Conservation (phyloP, 75 land plant genomes). For the Pinus tabuliformis region DNA sequence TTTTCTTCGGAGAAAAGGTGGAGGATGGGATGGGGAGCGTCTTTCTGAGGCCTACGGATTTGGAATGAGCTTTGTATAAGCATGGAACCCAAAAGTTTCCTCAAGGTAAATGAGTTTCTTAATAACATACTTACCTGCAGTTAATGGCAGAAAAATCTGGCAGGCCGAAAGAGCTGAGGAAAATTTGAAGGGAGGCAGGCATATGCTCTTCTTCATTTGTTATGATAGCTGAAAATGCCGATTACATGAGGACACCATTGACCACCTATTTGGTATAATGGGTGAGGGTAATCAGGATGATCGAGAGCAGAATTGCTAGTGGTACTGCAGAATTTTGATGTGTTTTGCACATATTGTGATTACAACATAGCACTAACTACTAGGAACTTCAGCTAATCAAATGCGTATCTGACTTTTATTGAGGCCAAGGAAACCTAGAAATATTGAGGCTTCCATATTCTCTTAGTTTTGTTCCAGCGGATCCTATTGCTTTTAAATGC, state of each 20-base stretch:
- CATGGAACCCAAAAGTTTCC: neutral
- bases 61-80: neutral
- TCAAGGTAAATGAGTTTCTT: neutral
- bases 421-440: neutral
- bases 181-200: slow-evolving; percentile 4
- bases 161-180: neutral
- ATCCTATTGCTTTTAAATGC: too few species aligned
- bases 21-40: neutral
- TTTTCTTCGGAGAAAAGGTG: neutral
- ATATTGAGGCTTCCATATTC: too few species aligned
- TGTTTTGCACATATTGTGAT: slow-evolving; percentile 5
- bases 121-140: slow-evolving; percentile 1
- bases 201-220: neutral
- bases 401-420: neutral
- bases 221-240: neutral
- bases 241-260: neutral
- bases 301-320: neutral
- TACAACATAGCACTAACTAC: neutral
- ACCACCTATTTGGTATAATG: neutral
- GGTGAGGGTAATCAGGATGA: neutral
- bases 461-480: too few species aligned
- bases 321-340: slow-evolving; percentile 2
- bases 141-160: neutral
- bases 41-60: neutral
- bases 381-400: neutral